Conservation (phyloP, 208 protist genomes). For the Endotrypanum monterogeii region DNA sequence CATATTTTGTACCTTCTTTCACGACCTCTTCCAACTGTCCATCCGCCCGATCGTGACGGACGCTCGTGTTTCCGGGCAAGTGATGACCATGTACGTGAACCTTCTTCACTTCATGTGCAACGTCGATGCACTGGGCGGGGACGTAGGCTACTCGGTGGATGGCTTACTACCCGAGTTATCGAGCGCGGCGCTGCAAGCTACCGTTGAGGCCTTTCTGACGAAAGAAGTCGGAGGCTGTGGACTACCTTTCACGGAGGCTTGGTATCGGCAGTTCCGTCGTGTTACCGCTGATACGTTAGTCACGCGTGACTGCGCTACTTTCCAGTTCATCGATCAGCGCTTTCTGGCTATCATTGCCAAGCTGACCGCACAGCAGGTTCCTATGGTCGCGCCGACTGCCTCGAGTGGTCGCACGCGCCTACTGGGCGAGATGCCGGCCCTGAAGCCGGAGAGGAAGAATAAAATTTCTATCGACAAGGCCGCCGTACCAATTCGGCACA, state of each 20-base stretch:
- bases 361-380: conserved; percentile 35
- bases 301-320: conserved; percentile 66
- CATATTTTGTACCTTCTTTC: conserved; percentile 79
- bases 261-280: conserved; percentile 76
- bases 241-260: conserved; percentile 71
- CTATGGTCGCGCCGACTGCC: conserved; percentile 21
- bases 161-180: conserved; percentile 70
- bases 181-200: conserved; percentile 43
- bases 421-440: conserved; percentile 68
- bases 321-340: conserved; percentile 58
- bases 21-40: conserved; percentile 79
- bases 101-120: conserved; percentile 92
- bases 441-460: conserved; percentile 44
- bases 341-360: conserved; percentile 54
- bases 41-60: conserved; percentile 63
- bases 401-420: conserved; percentile 27
- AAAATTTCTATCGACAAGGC: conserved; percentile 84
- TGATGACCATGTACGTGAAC: conserved; percentile 86
- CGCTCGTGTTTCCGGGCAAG: conserved; percentile 42
- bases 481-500: conserved; percentile 56
- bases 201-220: conserved; percentile 68
- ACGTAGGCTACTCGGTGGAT: conserved; percentile 35
- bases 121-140: conserved; percentile 78
- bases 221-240: conserved; percentile 73
- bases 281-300: conserved; percentile 71